phyloP scores from a whole-genome alignment of 208 protist species.

The Leishmania mexicana region DNA sequence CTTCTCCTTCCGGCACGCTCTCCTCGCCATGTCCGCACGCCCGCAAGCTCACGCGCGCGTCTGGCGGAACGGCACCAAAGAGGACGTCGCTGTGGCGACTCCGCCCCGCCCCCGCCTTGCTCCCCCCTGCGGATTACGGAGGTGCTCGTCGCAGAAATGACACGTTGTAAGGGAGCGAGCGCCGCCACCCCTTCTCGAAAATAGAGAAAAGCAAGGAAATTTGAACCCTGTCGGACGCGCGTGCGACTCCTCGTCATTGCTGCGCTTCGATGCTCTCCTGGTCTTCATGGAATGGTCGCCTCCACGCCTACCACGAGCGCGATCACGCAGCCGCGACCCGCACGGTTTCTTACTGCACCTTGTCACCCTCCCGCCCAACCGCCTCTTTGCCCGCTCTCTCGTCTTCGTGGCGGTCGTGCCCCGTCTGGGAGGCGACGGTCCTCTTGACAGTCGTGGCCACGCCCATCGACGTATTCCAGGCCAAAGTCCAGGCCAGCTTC shows the following conservation, averaged over 20 bases:
- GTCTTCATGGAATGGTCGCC: not conserved
- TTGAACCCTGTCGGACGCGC: not conserved
- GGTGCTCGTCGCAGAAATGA: not conserved
- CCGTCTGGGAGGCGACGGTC: slow-evolving; percentile 32
- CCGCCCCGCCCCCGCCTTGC: no score
- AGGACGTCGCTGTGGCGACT: not conserved
- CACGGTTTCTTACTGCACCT: not conserved
- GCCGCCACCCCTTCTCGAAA: no score
- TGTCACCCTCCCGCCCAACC: not conserved
- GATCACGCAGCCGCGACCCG: not conserved
- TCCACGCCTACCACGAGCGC: not conserved
- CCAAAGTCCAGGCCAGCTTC: not conserved
- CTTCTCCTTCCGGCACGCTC: no score
- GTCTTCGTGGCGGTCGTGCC: slow-evolving; percentile 23
- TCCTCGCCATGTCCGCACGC: not conserved
- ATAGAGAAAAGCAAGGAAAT: not conserved
- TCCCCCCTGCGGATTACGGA: no score
- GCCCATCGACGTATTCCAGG: slow-evolving; percentile 37
- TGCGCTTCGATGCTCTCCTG: not conserved
- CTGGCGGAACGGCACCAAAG: no score
- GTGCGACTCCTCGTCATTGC: not conserved
- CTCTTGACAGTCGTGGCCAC: slow-evolving; percentile 42
- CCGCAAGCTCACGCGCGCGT: no score
- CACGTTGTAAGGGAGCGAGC: no score
- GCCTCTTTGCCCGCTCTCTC: not conserved